Base-by-base conservation (phyloP, 2,329 filamentous ascomycete species). In the Hypoxylon sp. region DNA sequence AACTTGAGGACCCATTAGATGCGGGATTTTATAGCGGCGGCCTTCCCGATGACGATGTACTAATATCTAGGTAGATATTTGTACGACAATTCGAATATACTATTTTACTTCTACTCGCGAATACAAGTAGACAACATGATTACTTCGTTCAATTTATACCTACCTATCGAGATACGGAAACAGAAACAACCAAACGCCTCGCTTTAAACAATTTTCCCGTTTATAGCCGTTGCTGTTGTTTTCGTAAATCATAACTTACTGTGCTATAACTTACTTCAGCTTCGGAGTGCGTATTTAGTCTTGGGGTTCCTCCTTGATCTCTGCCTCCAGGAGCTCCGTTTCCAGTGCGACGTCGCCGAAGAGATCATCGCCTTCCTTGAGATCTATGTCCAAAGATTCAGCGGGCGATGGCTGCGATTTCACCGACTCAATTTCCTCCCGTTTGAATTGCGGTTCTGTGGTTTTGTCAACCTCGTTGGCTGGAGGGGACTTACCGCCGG, bases 351-450 rank as follows among this genome's bases (percentile, higher is more conserved):
- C 12, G 9, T 56, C 48, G 21, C 54, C 50, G 29, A 68, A 68
- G 32, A 65, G 53, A 53, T 65, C 62, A 14, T 48, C 27, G 21
- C 25, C 51, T 21, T n/a, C 12, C 23, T 29, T 27, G 23, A 50
- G n/a, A 3, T 34, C 3, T 47, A 23, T 32, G 29, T 45, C 27
- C 7, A 41, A 1, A 41, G 37, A 41, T 5, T 2, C 9, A 41
- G 37, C 16, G 16, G 37, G 16, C 16, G 37, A 41, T 2, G 37
- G 37, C 8, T 21, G n/a, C 16, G 8, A 12, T 12, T 9, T 7
- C 16, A 8, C 11, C 16, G 37, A 7, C 16, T 11, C 37, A 41
- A 6, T 9, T 21, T 41, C 37, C 37, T 21, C 37, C 37, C 14
- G 16, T 7, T 9, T 21, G 37, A 9, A 7, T 2, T 8, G 16